A percentile compares a stretch with the other conserved stretches of the same genome.
Conservation (phyloP, 208 protist genomes). For the Acanthamoeba healyi region DNA sequence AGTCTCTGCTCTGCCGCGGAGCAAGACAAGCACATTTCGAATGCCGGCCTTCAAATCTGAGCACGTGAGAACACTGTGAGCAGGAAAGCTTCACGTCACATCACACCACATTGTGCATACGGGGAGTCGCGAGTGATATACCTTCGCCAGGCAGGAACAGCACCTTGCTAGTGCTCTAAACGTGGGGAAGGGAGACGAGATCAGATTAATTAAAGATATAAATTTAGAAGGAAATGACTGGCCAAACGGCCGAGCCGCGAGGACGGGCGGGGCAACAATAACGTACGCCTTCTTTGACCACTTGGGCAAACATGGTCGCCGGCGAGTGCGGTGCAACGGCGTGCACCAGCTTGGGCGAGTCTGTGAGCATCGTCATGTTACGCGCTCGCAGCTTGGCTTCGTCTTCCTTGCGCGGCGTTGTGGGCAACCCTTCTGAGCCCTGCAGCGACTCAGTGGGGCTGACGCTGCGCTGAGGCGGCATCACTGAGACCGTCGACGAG, state of each 20-base stretch:
- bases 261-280: neutral
- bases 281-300: constrained; percentile 51
- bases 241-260: neutral
- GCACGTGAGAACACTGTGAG: too few species aligned
- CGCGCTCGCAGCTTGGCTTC: neutral
- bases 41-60: constrained; percentile 51
- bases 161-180: constrained; percentile 59
- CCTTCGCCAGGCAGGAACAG: constrained; percentile 71
- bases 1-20: constrained; percentile 24
- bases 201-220: neutral
- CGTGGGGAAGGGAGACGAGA: too few species aligned
- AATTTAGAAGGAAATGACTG: neutral
- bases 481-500: neutral
- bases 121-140: neutral
- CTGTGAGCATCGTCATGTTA: neutral
- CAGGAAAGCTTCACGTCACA: too few species aligned
- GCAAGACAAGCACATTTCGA: constrained; percentile 34
- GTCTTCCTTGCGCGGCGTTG: neutral
- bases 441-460: neutral
- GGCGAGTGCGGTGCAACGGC: constrained; percentile 1
- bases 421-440: neutral
- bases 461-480: neutral
- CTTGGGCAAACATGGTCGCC: constrained; percentile 57
- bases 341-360: constrained; percentile 49
- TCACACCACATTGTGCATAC: too few species aligned